Conservation (phyloP, 2,329 filamentous ascomycete species). For the Polychaeton citri region DNA sequence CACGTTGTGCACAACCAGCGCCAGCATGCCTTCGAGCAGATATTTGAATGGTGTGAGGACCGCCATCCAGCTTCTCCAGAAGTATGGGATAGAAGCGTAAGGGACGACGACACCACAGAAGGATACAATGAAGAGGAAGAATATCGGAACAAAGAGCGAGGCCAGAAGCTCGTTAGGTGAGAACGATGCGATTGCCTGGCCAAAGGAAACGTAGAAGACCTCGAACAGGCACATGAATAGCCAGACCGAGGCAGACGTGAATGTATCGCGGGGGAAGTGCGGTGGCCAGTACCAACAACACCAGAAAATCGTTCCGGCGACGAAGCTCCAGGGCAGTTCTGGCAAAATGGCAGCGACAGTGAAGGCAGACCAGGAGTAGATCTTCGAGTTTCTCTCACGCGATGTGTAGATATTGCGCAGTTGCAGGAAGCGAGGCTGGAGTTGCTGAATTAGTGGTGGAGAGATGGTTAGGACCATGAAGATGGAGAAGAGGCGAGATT, state of each 20-base stretch:
- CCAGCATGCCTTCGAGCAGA: constrained; percentile 66
- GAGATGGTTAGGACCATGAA: constrained; percentile 68
- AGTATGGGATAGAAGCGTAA: constrained; percentile 59
- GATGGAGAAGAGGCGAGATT: constrained; percentile 53
- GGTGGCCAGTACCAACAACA: constrained; percentile 44
- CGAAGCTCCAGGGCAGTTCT: constrained; percentile 45
- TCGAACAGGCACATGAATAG: constrained; percentile 59
- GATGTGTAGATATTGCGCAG: constrained; percentile 58
- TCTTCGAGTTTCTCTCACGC: constrained; percentile 63
- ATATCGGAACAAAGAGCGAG: constrained; percentile 56
- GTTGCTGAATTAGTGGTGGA: constrained; percentile 61
- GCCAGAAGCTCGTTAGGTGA: constrained; percentile 44
- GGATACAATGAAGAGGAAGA: constrained; percentile 55
- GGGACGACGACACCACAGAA: constrained; percentile 81
- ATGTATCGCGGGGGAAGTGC: constrained; percentile 29
- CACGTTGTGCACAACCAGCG: constrained; percentile 58
- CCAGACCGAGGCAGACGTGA: constrained; percentile 45
- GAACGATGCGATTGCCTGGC: constrained; percentile 48
- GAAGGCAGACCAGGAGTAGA: constrained; percentile 65
- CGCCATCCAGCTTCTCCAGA: constrained; percentile 73
- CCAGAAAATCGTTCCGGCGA: constrained; percentile 53
- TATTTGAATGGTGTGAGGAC: constrained; percentile 69
- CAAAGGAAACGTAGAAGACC: constrained; percentile 55
- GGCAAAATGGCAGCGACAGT: constrained; percentile 46
- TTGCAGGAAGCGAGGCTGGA: constrained; percentile 65